Evolutionary conservation across 257 asterid species (phyloP).

Genomic region (Nyctanthes arbortristis): DNA sequence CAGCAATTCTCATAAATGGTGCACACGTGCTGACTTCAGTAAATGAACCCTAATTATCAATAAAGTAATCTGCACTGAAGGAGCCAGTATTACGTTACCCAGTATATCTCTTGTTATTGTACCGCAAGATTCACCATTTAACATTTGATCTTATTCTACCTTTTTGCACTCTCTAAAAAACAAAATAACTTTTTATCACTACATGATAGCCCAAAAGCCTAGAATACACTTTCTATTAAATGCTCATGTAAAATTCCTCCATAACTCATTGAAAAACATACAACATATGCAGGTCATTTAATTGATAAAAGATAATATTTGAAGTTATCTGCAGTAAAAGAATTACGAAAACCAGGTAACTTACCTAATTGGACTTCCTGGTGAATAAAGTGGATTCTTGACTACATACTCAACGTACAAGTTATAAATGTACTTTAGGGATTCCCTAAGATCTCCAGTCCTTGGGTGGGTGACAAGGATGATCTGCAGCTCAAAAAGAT

Average conservation of each 20-base stretch:
- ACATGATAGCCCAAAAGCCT: background rate
- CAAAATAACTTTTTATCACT: too few species aligned
- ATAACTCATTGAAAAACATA: background rate
- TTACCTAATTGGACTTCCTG: constrained; percentile 74
- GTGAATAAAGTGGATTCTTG: constrained; percentile 88
- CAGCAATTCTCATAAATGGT: background rate
- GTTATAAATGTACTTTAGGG: constrained; percentile 86
- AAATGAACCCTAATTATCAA: background rate
- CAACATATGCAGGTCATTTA: constrained; percentile 3
- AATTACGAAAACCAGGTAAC: constrained; percentile 24
- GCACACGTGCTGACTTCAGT: background rate
- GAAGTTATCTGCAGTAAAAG: background rate
- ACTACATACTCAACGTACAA: constrained; percentile 92
- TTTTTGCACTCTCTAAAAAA: background rate
- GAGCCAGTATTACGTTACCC: background rate
- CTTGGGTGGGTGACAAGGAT: constrained; percentile 92
- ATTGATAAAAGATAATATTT: background rate
- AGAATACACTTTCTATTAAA: background rate
- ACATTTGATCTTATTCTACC: background rate
- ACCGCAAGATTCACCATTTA: background rate
- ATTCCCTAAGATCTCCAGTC: constrained; percentile 86
- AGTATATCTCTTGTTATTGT: background rate
- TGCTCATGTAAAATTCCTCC: background rate
- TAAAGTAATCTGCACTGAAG: too few species aligned
- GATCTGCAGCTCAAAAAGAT: constrained; percentile 50